These are phyloP conservation scores for Sphaceloma murrayae DNA, from an alignment of 2,329 filamentous ascomycete genomes.

Conservation along the genomic window DNA sequence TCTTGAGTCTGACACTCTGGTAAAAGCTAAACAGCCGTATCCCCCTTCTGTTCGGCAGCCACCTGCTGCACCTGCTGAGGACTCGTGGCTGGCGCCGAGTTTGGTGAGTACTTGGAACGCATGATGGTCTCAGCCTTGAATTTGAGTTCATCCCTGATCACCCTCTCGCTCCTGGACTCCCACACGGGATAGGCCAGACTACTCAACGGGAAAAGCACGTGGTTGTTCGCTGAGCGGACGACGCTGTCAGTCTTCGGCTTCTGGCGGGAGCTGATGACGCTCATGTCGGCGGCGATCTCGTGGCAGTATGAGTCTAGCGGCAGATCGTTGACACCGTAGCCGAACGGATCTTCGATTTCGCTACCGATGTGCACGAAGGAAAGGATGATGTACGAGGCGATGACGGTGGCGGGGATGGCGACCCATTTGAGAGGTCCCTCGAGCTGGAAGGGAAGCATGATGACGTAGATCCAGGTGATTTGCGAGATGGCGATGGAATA, in stretches of 20 bases:
- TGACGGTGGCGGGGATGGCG: constrained; percentile 65
- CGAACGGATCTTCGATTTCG: constrained; percentile 80
- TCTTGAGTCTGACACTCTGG: too few species aligned
- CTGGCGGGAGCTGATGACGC: constrained; percentile 56
- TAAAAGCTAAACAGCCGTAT: constrained; percentile 2
- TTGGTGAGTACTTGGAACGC: constrained; percentile 9
- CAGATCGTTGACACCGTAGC: constrained; percentile 72
- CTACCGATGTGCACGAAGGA: constrained; percentile 65
- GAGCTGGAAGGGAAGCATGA: constrained; percentile 75
- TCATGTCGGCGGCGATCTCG: constrained; percentile 63
- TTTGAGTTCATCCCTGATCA: constrained; percentile 37
- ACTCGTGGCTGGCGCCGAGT: background rate
- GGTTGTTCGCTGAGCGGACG: constrained; percentile 40
- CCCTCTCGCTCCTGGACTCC: constrained; percentile 30
- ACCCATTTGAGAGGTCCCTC: constrained; percentile 56
- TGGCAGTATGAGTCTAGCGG: constrained; percentile 68
- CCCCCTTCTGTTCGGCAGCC: background rate
- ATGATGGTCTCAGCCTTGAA: constrained; percentile 10
- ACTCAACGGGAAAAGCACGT: constrained; percentile 50
- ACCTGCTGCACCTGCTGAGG: constrained; percentile 11
- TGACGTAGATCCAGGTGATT: constrained; percentile 76
- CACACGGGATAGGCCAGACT: constrained; percentile 33
- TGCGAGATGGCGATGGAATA: constrained; percentile 79
- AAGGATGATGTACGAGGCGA: constrained; percentile 68
- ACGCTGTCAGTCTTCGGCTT: constrained; percentile 46